Conservation (phyloP, 2,329 filamentous ascomycete species). For the Trichophyton rubrum region DNA sequence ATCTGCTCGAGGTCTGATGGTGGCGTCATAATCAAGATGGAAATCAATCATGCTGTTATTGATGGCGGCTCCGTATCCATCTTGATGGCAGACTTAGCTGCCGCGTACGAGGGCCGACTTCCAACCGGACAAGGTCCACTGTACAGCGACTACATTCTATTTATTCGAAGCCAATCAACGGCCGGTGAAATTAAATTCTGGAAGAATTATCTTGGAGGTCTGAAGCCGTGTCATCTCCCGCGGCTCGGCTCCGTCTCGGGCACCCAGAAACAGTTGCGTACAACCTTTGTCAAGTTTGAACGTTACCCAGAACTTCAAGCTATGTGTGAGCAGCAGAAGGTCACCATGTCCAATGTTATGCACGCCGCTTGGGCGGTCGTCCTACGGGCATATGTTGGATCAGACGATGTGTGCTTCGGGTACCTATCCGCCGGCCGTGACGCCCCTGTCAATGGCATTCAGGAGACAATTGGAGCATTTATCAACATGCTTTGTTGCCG, state of each 20-base stretch:
- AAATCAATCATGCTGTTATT: slow-evolving; percentile 36
- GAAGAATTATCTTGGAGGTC: slow-evolving; percentile 17
- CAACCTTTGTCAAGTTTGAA: slow-evolving; percentile 8
- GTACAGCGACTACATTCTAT: slow-evolving; percentile 14
- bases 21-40: slow-evolving; percentile 29
- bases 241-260: background rate
- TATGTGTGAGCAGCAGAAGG: slow-evolving; percentile 11
- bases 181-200: slow-evolving; percentile 16
- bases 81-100: slow-evolving; percentile 30
- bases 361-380: slow-evolving; percentile 19
- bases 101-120: slow-evolving; percentile 22
- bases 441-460: slow-evolving; percentile 26
- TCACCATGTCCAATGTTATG: slow-evolving; percentile 18
- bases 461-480: slow-evolving; percentile 31
- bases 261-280: slow-evolving; percentile 2
- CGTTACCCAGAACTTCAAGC: slow-evolving; percentile 8
- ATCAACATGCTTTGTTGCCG: slow-evolving; percentile 30
- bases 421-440: slow-evolving; percentile 24
- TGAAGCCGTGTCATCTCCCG: slow-evolving; percentile 16
- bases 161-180: slow-evolving; percentile 8
- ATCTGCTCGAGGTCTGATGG: slow-evolving; percentile 23
- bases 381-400: slow-evolving; percentile 11
- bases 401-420: slow-evolving; percentile 23
- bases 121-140: slow-evolving; percentile 8
- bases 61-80: slow-evolving; percentile 36